These are phyloP conservation scores for Leccinum subgranulosum DNA, from an alignment of 768 basidiomycete genomes.

Conservation along the genomic window DNA sequence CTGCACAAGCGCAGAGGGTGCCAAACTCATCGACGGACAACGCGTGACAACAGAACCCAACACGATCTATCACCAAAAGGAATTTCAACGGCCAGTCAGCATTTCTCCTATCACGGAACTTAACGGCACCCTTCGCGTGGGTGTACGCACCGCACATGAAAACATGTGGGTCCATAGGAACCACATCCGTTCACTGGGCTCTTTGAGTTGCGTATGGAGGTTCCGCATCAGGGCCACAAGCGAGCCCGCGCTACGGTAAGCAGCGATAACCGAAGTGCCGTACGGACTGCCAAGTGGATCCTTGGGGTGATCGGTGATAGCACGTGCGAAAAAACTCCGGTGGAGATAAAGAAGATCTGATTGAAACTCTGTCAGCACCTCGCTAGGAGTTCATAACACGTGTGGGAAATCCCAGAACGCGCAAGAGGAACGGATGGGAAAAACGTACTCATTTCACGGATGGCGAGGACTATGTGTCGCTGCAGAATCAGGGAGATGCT, in stretches of 20 bases:
- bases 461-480: slow-evolving; percentile 64
- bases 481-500: slow-evolving; percentile 49
- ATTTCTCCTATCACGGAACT: slow-evolving; percentile 9
- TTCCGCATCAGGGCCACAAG: slow-evolving; percentile 70
- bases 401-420: neutral
- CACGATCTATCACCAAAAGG: slow-evolving; percentile 43
- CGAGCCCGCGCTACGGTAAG: slow-evolving; percentile 70
- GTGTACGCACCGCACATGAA: slow-evolving; percentile 56
- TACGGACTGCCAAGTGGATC: slow-evolving; percentile 72
- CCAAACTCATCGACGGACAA: slow-evolving; percentile 76
- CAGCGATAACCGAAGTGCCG: slow-evolving; percentile 70
- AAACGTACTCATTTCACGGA: slow-evolving; percentile 64
- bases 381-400: neutral
- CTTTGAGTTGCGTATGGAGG: slow-evolving; percentile 60
- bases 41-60: slow-evolving; percentile 74
- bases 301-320: slow-evolving; percentile 69
- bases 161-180: slow-evolving; percentile 47
- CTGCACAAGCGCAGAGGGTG: slow-evolving; percentile 69
- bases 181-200: slow-evolving; percentile 64
- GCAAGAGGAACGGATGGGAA: neutral
- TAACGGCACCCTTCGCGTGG: neutral
- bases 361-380: slow-evolving; percentile 16
- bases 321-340: slow-evolving; percentile 70
- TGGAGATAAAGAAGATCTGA: slow-evolving; percentile 68
- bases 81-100: slow-evolving; percentile 15